Evolutionary conservation across 176 grass and related monocot genomes (phyloP), one percentile per base, ranked within the genome.

Genomic region (Avena eriantha): DNA sequence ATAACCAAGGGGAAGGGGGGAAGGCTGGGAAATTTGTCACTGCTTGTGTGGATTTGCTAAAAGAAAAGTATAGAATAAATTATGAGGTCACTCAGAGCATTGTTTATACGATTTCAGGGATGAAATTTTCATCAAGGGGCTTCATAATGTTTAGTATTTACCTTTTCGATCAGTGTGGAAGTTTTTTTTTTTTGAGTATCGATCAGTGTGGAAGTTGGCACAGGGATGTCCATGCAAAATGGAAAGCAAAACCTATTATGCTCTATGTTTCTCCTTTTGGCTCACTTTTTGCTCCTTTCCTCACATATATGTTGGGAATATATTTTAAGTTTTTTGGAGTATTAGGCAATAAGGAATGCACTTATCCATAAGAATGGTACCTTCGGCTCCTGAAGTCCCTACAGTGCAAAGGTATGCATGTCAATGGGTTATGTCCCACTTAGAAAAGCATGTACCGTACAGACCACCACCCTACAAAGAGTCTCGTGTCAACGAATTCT

Each of bases 351-450:
- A 64, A 19, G 74, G 39, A 70, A 64, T 68, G 85, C 33, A 56
- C 79, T 92, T 96, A 96, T 93, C 91, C 91, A 90, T 19, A 82
- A 87, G 85, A 89, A 51, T 43, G 50, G 71, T 61, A 84, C 63
- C 63, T 83, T 61, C 53, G 34, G 64, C 73, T 69, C 71, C 41
- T 80, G 45, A 63, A 77, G 60, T 50, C 73, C 79, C 73, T 78
- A 61, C 84, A 83, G 29, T 13, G 11, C 75, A 39, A 76, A 59
- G 39, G 50, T 47, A 50, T 65, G 60, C 61, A 43, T 77, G 21
- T 24, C n/a, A 43, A 22, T 69, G 78, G 34, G 60, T 77, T 77
- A 86, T 69, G 57, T 78, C 51, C 21, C 83, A 77, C 61, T 63
- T 1, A 54, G 21, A 90, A 77, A 82, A 69, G 70, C 10, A 16